These are phyloP conservation scores for Sungouiella thailandica DNA, from an alignment of 805 yeast genomes.

Conservation along the genomic window DNA sequence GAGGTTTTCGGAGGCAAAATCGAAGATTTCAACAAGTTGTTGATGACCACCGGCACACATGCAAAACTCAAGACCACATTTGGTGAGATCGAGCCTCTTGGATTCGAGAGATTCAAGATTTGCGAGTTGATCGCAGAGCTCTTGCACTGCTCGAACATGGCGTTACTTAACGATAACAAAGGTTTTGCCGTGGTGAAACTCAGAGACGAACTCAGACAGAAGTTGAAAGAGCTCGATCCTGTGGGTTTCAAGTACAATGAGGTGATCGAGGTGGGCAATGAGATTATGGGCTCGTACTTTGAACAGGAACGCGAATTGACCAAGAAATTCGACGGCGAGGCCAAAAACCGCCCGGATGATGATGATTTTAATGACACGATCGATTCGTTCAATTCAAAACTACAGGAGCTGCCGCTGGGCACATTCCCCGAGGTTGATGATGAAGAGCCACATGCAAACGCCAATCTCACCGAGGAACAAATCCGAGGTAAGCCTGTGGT, in stretches of 20 bases:
- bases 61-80: conserved; percentile 20
- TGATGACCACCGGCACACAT: conserved; percentile 20
- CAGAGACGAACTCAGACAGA: conserved; percentile 33
- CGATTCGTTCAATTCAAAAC: conserved; percentile 30
- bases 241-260: conserved; percentile 43
- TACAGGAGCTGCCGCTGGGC: conserved; percentile 17
- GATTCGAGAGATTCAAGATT: conserved; percentile 42
- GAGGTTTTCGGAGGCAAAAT: conserved; percentile 37
- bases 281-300: conserved; percentile 11
- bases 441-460: conserved; percentile 41
- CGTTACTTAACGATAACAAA: conserved; percentile 39
- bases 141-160: conserved; percentile 45
- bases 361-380: conserved; percentile 28
- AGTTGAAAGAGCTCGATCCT: conserved; percentile 40
- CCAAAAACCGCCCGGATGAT: conserved; percentile 8
- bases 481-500: conserved; percentile 39
- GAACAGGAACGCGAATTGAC: conserved; percentile 14
- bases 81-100: conserved; percentile 35
- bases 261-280: conserved; percentile 32
- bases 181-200: conserved; percentile 38
- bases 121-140: conserved; percentile 44
- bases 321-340: conserved; percentile 13
- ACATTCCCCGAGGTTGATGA: conserved; percentile 27
- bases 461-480: conserved; percentile 40
- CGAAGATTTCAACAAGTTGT: conserved; percentile 31